A percentile compares a stretch with the other conserved stretches of the same genome.
Conservation (phyloP, 2,329 filamentous ascomycete genomes). For the Cladosporium austrohemisphaericum region DNA sequence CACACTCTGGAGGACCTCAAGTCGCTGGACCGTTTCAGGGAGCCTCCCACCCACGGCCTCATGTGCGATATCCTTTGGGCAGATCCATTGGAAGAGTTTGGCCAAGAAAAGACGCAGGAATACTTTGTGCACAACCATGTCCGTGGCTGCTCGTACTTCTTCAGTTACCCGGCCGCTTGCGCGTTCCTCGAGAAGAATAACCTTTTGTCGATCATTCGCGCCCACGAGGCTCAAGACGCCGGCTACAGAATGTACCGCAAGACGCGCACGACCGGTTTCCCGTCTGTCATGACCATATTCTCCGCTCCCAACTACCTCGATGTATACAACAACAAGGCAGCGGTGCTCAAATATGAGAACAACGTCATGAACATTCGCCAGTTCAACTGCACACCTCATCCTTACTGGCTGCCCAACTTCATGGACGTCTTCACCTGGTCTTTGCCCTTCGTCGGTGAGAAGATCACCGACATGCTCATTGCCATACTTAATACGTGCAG, state of each 20-base stretch:
- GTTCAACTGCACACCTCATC: constrained; percentile 99
- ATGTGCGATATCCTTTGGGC: constrained; percentile 99
- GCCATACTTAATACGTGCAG: constrained; percentile 97
- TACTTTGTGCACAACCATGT: constrained; percentile 99
- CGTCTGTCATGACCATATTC: constrained; percentile 99
- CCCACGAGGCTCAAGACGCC: constrained; percentile 96
- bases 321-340: constrained; percentile 99
- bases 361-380: constrained; percentile 99
- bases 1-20: constrained; percentile 94
- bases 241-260: constrained; percentile 99
- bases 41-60: constrained; percentile 92
- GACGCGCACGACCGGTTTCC: constrained; percentile 95
- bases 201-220: constrained; percentile 90
- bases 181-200: constrained; percentile 99
- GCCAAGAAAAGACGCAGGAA: constrained; percentile 96
- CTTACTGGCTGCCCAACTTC: constrained; percentile 99
- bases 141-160: constrained; percentile 97
- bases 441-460: constrained; percentile 95
- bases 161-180: constrained; percentile 95
- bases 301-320: constrained; percentile 98
- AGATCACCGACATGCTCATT: constrained; percentile 98
- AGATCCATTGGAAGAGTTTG: constrained; percentile 95
- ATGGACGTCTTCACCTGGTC: constrained; percentile 99
- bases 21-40: constrained; percentile 96
- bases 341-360: constrained; percentile 98